Conservation (phyloP, 371 early-diverging fungal genomes). For the Capillidium rhysosporum region DNA sequence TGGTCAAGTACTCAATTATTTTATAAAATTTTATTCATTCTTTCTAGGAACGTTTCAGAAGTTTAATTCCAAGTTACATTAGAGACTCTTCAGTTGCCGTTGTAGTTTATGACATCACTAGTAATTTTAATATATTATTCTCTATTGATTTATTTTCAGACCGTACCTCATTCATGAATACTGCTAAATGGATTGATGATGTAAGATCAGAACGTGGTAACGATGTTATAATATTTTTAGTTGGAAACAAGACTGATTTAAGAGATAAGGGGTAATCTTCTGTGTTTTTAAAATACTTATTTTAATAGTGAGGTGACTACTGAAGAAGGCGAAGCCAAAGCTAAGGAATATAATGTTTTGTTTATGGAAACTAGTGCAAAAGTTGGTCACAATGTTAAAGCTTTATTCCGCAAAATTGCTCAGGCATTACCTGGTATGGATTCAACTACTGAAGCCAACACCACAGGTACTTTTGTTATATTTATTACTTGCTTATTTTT, state of each 20-base stretch:
- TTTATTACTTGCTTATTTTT: not conserved
- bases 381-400: conserved; percentile 90
- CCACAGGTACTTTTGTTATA: not conserved
- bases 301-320: conserved; percentile 61
- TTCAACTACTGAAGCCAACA: not conserved
- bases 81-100: conserved; percentile 97
- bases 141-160: conserved; percentile 21
- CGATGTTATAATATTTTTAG: conserved; percentile 92
- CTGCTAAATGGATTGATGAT: conserved; percentile 97
- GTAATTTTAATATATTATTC: conserved; percentile 18
- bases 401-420: conserved; percentile 87
- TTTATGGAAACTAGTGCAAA: conserved; percentile 96
- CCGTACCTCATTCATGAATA: conserved; percentile 82
- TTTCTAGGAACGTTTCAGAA: conserved; percentile 73
- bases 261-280: conserved; percentile 55
- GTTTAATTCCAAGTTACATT: conserved; percentile 95
- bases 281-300: not conserved
- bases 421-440: conserved; percentile 87
- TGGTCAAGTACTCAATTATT: conserved; percentile 59
- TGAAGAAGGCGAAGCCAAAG: conserved; percentile 92
- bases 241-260: conserved; percentile 99
- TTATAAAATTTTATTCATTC: not conserved
- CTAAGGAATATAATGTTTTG: conserved; percentile 84
- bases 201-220: conserved; percentile 92
- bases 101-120: conserved; percentile 92